Evolutionary conservation across 257 asterid genomes (phyloP).

Genomic region (Apocynum venetum): DNA sequence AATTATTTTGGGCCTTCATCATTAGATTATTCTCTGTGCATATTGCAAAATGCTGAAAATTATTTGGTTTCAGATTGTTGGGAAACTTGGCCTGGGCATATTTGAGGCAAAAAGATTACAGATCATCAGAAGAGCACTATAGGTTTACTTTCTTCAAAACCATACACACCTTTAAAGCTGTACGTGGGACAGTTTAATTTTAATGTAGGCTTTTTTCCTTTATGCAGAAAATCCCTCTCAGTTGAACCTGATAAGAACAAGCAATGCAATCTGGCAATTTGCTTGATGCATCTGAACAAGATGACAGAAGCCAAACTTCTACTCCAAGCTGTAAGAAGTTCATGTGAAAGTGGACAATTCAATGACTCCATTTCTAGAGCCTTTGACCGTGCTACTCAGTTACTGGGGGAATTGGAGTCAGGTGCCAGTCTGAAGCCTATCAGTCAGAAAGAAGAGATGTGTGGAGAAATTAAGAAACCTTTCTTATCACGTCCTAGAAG

Average conservation of each 20-base stretch:
- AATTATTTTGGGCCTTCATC: conserved; percentile 5
- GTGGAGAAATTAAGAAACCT: neutral
- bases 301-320: conserved; percentile 71
- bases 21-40: neutral
- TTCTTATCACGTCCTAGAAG: conserved; percentile 6
- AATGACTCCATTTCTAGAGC: conserved; percentile 68
- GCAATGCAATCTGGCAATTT: conserved; percentile 86
- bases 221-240: conserved; percentile 79
- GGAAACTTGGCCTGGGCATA: conserved; percentile 96
- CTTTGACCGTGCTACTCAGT: conserved; percentile 42
- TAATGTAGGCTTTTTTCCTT: neutral
- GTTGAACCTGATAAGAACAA: conserved; percentile 74
- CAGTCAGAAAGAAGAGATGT: conserved; percentile 6
- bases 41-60: neutral
- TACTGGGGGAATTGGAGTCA: conserved; percentile 28
- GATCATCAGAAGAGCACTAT: conserved; percentile 70
- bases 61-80: conserved; percentile 48
- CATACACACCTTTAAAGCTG: neutral
- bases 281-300: conserved; percentile 79
- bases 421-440: neutral
- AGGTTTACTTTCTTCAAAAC: conserved; percentile 37
- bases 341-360: conserved; percentile 32
- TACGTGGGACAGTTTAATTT: neutral
- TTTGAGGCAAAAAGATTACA: conserved; percentile 67
- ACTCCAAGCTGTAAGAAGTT: conserved; percentile 53